Evolutionary conservation across 163 green algal species (phyloP).

Genomic region (Chloromonas sp.): DNA sequence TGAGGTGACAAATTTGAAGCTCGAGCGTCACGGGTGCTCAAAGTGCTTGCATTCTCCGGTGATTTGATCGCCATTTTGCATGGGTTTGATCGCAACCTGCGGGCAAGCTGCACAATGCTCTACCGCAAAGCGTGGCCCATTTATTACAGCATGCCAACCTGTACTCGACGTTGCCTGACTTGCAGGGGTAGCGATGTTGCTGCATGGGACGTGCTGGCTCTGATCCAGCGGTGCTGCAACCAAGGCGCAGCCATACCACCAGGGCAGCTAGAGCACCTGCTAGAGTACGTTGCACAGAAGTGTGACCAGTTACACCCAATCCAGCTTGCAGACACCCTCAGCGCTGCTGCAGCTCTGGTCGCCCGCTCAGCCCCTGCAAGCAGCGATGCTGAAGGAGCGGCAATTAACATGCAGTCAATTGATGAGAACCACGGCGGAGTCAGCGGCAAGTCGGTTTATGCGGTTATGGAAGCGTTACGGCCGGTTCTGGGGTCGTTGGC

Average conservation of each 20-base stretch:
- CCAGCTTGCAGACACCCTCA: not conserved
- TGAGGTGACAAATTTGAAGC: too few relatives aligned
- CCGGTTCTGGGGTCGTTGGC: not conserved
- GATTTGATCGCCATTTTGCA: too few relatives aligned
- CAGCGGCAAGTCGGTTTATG: not conserved
- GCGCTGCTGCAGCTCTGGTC: not conserved
- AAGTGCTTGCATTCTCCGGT: too few relatives aligned
- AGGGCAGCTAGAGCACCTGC: not conserved
- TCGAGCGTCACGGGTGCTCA: too few relatives aligned
- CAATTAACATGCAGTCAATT: too few relatives aligned
- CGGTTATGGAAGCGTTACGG: not conserved
- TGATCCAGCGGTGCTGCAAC: not conserved
- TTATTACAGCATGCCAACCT: too few relatives aligned
- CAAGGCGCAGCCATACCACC: not conserved
- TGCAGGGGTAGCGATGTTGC: not conserved
- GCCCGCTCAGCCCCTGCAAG: not conserved
- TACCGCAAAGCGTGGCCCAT: too few relatives aligned
- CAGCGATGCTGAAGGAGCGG: too few relatives aligned
- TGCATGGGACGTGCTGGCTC: not conserved
- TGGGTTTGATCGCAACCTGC: too few relatives aligned
- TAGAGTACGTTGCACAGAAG: not conserved
- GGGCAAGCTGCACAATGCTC: too few relatives aligned
- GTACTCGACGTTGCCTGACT: too few relatives aligned
- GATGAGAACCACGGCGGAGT: not conserved
- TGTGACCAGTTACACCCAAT: not conserved